phyloP scores from a whole-genome alignment of 306 rosid species.

The Lathyrus tuberosus region DNA sequence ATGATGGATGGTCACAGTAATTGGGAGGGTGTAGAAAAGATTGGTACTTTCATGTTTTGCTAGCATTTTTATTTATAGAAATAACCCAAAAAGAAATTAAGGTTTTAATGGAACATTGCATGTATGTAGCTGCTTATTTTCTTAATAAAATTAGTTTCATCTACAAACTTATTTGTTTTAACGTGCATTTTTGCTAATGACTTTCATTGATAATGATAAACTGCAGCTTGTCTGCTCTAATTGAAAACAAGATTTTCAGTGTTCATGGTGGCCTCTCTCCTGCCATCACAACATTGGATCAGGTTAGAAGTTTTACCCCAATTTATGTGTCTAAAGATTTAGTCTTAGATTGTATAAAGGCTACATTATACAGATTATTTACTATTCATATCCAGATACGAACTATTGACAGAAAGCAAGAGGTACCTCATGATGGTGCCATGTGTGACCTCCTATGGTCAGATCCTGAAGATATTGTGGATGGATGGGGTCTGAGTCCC shows the following conservation, averaged over 20 bases:
- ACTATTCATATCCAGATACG: conserved; percentile 62
- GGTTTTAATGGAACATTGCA: conserved; percentile 27
- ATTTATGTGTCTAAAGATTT: conserved; percentile 30
- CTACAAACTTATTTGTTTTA: conserved; percentile 25
- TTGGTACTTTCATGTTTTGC: neutral
- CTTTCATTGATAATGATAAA: conserved; percentile 29
- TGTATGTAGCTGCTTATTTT: conserved; percentile 18
- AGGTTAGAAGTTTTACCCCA: conserved; percentile 54
- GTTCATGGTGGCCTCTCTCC: conserved; percentile 99
- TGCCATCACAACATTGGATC: conserved; percentile 92
- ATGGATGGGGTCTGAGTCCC: conserved; percentile 98
- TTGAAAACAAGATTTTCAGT: conserved; percentile 91
- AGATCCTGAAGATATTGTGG: conserved; percentile 98
- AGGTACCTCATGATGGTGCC: conserved; percentile 99
- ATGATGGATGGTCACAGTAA: conserved; percentile 6
- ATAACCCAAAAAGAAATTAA: neutral
- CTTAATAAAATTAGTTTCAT: conserved; percentile 19
- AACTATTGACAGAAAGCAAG: conserved; percentile 96
- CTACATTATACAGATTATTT: conserved; percentile 23
- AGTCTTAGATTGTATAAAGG: conserved; percentile 16
- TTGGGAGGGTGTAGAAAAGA: conserved; percentile 1
- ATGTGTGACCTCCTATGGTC: conserved; percentile 99
- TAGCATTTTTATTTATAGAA: neutral
- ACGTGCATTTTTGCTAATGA: conserved; percentile 30
- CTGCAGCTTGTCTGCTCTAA: conserved; percentile 90